Evolutionary conservation across 352 stramenopile genomes (phyloP).

Genomic region (Globisporangium mamillatum): DNA sequence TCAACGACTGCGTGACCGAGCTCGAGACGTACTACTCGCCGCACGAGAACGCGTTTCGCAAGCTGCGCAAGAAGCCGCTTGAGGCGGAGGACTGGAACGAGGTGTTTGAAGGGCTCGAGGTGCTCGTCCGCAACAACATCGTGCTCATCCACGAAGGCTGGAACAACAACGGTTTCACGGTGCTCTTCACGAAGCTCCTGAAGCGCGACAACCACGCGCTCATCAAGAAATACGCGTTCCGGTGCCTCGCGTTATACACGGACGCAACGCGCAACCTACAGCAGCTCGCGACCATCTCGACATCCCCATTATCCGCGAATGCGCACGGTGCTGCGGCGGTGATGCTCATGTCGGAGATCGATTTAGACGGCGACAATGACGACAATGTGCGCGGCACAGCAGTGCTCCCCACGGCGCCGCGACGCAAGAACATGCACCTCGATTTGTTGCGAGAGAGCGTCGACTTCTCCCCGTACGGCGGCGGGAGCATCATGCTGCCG

Average conservation of each 20-base stretch:
- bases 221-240: conserved; percentile 90
- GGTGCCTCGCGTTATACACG: conserved; percentile 78
- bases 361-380: conserved; percentile 39
- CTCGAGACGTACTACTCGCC: conserved; percentile 82
- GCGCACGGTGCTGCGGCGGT: conserved; percentile 33
- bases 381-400: conserved; percentile 34
- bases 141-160: conserved; percentile 68
- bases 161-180: conserved; percentile 77
- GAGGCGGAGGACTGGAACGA: conserved; percentile 88
- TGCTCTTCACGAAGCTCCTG: conserved; percentile 83
- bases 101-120: conserved; percentile 83
- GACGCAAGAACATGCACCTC: conserved; percentile 66
- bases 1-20: conserved; percentile 80
- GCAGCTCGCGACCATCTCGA: conserved; percentile 49
- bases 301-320: conserved; percentile 15
- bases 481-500: conserved; percentile 72
- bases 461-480: conserved; percentile 84
- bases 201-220: conserved; percentile 84
- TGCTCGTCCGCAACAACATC: conserved; percentile 76
- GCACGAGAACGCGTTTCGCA: conserved; percentile 79
- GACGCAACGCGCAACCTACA: conserved; percentile 73
- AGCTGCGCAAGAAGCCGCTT: conserved; percentile 74
- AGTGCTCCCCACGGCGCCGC: conserved; percentile 30
- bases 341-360: conserved; percentile 38
- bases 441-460: conserved; percentile 80